Evolutionary conservation across 768 basidiomycete species (phyloP), one percentile per base, ranked within the genome.

Genomic region (Xerocomellus intermedius): DNA sequence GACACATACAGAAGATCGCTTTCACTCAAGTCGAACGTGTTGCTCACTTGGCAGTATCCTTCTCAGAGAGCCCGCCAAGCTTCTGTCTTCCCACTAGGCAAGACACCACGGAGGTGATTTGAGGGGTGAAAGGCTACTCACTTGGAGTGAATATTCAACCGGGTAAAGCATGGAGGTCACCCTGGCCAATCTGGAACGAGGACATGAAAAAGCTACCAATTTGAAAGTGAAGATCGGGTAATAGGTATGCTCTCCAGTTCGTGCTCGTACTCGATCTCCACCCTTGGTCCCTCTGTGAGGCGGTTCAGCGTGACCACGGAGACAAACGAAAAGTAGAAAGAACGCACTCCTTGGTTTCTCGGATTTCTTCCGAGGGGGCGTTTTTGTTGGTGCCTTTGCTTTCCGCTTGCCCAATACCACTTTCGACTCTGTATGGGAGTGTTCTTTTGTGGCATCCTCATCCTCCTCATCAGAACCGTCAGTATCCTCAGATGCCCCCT

Each of bases 241-340:
- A 84, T 72, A 39, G 82, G 82, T 48, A 82, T 68, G 59, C 79
- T 85, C 67, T 88, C 92, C 72, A 89, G 78, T 75, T 97, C 95
- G 69, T 91, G 84, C 71, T 98, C 95, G 83, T 97, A 97, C 73
- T 98, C 96, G 64, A 98, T 87, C 69, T 98, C 92, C 66, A 98
- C 87, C 60, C 87, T 79, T 14, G 93, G 87, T 19, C 86, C 89
- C 64, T 79, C 86, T 87, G 69, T 10, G 56, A 47, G 42, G 38
- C 38, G 42, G 39, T 32, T 69, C 43, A 69, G 61, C 42, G 42
- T 54, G 42, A 45, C 24, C 56, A 24, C 3, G 32, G 21, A 44
- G 32, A 21, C 2, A 44, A 41, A 42, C n/a, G n/a, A 47, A 45
- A 7, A n/a, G 14, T 6, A 46, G 26, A 43, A 36, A 26, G 21